phyloP scores from a whole-genome alignment of 2,329 filamentous ascomycete genomes.

The Lomentospora prolificans region DNA sequence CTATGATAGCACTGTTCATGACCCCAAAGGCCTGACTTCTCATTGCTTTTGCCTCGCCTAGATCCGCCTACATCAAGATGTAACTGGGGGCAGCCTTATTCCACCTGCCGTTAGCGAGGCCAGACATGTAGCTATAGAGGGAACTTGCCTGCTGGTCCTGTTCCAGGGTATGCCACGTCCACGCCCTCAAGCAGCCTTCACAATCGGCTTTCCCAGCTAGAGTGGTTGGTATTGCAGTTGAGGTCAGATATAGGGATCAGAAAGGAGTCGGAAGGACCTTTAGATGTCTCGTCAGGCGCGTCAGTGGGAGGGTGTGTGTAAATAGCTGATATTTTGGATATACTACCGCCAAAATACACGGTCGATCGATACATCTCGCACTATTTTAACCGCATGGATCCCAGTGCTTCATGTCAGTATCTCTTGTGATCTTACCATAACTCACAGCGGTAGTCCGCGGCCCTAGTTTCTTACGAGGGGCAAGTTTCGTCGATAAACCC shows the following conservation, averaged over 20 bases:
- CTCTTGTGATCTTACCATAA: not conserved
- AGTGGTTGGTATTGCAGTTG: constrained; percentile 19
- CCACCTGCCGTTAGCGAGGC: constrained; percentile 14
- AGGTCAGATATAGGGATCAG: constrained; percentile 10
- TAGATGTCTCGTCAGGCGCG: not conserved
- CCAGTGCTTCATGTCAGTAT: not conserved
- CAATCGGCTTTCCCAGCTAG: constrained; percentile 20
- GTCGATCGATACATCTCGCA: constrained; percentile 25
- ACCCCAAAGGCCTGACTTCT: too few relatives aligned
- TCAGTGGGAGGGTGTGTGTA: constrained; percentile 11
- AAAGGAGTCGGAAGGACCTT: not conserved
- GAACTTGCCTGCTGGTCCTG: not conserved
- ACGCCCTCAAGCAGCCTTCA: constrained; percentile 6
- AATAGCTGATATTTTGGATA: constrained; percentile 22
- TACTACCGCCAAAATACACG: constrained; percentile 21
- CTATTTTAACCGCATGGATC: constrained; percentile 23
- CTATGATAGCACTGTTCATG: too few relatives aligned
- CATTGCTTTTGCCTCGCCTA: not conserved
- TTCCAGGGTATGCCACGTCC: not conserved
- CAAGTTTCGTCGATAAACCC: not conserved
- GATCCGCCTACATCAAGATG: constrained; percentile 15
- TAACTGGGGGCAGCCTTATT: constrained; percentile 17
- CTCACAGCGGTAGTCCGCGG: not conserved
- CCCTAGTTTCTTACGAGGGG: not conserved
- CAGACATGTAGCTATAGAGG: constrained; percentile 15